phyloP scores from a whole-genome alignment of 768 basidiomycete genomes.

The Naematelia aurantialba region DNA sequence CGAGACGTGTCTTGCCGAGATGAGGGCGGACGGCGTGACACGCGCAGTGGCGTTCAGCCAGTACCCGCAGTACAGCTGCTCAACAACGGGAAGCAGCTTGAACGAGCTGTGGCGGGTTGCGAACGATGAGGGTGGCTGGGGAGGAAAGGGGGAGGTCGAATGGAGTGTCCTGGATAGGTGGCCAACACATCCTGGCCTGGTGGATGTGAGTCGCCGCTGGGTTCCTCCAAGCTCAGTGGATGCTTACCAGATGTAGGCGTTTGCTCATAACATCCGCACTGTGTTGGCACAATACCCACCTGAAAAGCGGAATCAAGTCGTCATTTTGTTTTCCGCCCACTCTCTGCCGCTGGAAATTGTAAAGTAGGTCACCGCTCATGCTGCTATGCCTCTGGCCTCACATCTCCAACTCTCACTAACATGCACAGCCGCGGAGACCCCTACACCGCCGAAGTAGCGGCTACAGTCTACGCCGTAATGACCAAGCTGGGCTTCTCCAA shows the following conservation, averaged over 20 bases:
- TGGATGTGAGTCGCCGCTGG: constrained; percentile 63
- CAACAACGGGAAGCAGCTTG: constrained; percentile 93
- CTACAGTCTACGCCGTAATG: constrained; percentile 92
- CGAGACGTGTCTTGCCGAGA: constrained; percentile 70
- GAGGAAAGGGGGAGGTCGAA: constrained; percentile 64
- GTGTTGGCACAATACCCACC: constrained; percentile 75
- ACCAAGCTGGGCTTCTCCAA: constrained; percentile 59
- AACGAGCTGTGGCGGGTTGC: constrained; percentile 70
- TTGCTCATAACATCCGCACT: constrained; percentile 80
- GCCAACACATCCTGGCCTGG: constrained; percentile 90
- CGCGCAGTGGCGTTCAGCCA: constrained; percentile 94
- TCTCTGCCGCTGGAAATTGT: constrained; percentile 97
- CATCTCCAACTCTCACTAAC: neutral
- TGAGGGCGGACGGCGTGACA: constrained; percentile 85
- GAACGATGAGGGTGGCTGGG: constrained; percentile 54
- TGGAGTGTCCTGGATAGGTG: constrained; percentile 99
- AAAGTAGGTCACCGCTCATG: constrained; percentile 54
- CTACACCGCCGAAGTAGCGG: constrained; percentile 90
- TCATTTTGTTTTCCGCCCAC: constrained; percentile 93
- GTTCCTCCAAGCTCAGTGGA: neutral
- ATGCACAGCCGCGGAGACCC: constrained; percentile 76
- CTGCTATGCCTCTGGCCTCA: neutral
- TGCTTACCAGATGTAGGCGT: constrained; percentile 58
- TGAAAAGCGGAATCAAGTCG: constrained; percentile 64
- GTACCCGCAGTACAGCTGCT: constrained; percentile 98